Evolutionary conservation across 2,329 filamentous ascomycete genomes (phyloP), one percentile per base, ranked within the genome.

Genomic region (Aspergillus sp.): DNA sequence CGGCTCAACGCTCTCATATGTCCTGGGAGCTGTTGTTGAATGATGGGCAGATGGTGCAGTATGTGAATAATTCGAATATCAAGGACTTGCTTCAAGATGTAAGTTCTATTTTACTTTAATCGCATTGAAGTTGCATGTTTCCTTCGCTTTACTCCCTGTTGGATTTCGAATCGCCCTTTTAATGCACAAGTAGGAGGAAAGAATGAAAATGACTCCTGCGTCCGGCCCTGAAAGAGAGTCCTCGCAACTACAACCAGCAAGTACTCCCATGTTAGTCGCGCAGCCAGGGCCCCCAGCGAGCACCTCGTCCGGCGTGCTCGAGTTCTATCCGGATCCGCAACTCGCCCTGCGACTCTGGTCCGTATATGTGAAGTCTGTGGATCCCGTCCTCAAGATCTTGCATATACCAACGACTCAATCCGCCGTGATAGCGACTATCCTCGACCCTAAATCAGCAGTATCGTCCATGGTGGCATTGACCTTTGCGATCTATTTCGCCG

Each of bases 401-500:
- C 52, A 54, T 31, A 47, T 54, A 31, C 52, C 52, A 4, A 54
- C 52, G 3, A 46, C 52, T 2, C 52, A 54, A 9, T 54, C 52
- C 0, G 52, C 52, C 4, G 45, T 54, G 14, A 54, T 54, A 12
- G 52, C 22, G 3, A 54, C 39, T 11, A 54, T 54, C 3, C 39
- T 54, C 3, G 42, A 54, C 9, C 36, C 52, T 2, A 47, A 22
- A 6, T 7, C 20, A 2, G 16, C 52, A 11, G n/a, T 12, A 10
- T 18, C 16, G 29, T 54, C 52, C 11, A 29, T 47, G 22, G 11
- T 31, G 10, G 52, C 52, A 18, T 31, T 54, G 16, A 32, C 10
- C 12, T 54, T 54, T 47, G 52, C 52, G n/a, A 47, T 54, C n/a
- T 54, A 18, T n/a, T 54, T 47, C 24, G 52, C 52, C 2, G 52